Evolutionary conservation across 257 asterid species (phyloP), one percentile per base, ranked within the genome.

Genomic region (Solanum virginianum): DNA sequence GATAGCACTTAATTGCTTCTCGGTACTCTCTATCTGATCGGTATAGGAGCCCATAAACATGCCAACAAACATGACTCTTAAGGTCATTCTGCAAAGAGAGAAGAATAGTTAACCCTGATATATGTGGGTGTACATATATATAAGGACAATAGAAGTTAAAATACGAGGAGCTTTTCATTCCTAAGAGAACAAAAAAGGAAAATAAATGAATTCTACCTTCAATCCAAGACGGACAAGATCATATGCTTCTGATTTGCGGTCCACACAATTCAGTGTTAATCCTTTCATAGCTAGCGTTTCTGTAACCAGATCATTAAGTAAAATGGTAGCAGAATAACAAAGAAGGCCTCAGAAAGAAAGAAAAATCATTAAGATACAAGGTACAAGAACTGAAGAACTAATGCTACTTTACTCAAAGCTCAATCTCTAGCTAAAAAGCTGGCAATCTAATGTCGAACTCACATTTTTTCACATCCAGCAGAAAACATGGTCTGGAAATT

Each of bases 61-160:
- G 99, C 99, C 99, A 97, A 90, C 99, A 97, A 81, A 97, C 97
- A 90, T 97, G 99, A 89, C 99, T 97, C 92, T 97, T 97, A 51
- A 97, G 96, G 89, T 97, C 98, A 95, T 97, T 97, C 99, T 97
- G 98, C 94, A 92, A 85, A 89, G 75, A 65, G 69, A 47, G 87
- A 86, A 85, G 80, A 56, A 85, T 83, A 75, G 88, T 83, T 72
- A 80, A 85, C 83, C 82, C 63, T 83, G 87, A 74, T 55, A 41
- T 39, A 53, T 14, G 59, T 36, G 41, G 41, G 41, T 36, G 6
- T 29, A n/a, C n/a, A 39, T 49, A 5, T 16, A 56, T 7, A 16
- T 1, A 69, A 53, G 72, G 80, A n/a, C 87, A 71, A 71, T 55
- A 39, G n/a, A 77, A 16, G 45, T 56, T 18, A 53, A 51, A 79